phyloP scores from a whole-genome alignment of 352 stramenopile genomes.

The Phytopythium boreale region DNA sequence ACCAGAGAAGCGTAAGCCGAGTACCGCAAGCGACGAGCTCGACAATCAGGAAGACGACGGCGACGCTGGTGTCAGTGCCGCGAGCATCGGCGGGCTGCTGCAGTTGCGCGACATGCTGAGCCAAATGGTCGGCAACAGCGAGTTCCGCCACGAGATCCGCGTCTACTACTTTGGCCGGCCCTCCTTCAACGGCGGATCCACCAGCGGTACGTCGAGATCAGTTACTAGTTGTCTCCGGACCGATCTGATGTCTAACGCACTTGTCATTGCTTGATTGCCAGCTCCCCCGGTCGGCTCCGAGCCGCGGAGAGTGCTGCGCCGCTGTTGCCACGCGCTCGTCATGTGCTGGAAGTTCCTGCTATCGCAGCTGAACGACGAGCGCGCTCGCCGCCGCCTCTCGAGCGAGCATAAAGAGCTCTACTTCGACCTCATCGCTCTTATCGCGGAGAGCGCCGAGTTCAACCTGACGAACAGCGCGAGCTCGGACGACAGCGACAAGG shows the following conservation, averaged over 20 bases:
- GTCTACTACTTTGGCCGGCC: slow-evolving; percentile 45
- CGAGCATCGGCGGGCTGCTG: neutral
- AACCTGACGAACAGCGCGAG: slow-evolving; percentile 24
- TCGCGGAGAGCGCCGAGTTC: slow-evolving; percentile 68
- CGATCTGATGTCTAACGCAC: no score
- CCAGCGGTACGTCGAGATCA: slow-evolving; percentile 15
- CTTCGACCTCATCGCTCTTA: slow-evolving; percentile 60
- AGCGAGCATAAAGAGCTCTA: slow-evolving; percentile 46
- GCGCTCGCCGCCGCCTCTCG: slow-evolving; percentile 15
- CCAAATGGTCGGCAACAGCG: slow-evolving; percentile 50
- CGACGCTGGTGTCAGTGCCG: slow-evolving; percentile 16
- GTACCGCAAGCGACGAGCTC: neutral
- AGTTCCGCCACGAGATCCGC: slow-evolving; percentile 50
- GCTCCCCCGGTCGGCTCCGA: slow-evolving; percentile 16
- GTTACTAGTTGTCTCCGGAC: no score
- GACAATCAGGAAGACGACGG: slow-evolving; percentile 20
- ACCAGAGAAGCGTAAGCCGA: neutral
- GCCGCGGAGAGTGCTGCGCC: slow-evolving; percentile 44
- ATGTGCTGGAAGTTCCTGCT: slow-evolving; percentile 68
- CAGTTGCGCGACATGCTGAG: slow-evolving; percentile 31
- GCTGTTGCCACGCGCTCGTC: slow-evolving; percentile 56
- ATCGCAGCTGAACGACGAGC: slow-evolving; percentile 54
- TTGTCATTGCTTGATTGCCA: neutral
- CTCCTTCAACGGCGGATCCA: slow-evolving; percentile 8
- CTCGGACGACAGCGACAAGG: slow-evolving; percentile 9